Evolutionary conservation across 2,329 filamentous ascomycete genomes (phyloP), one percentile per base, ranked within the genome.

Genomic region (Beauveria scarabaeidicola): DNA sequence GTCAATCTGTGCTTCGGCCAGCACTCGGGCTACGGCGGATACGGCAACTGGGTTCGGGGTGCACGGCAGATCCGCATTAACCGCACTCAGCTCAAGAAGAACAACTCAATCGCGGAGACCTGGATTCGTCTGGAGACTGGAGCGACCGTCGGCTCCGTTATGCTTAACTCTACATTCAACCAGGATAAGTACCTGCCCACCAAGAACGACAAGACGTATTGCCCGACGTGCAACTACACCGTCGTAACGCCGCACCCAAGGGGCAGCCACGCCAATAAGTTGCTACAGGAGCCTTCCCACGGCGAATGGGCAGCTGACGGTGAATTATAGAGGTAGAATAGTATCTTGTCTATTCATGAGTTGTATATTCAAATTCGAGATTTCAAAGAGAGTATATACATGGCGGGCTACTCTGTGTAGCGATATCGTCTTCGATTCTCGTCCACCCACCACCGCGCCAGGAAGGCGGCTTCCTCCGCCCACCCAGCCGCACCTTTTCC

Each of bases 1-100:
- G 65, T 76, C n/a, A 73, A 77, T 50, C 64, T 81, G 10, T 81
- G 79, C 64, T 88, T 86, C 66, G 84, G 84, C 5, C 82, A 87
- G 63, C 86, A 87, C 64, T 80, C 83, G 0, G 87, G 87, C 0
- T 89, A 89, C 59, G 87, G 86, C 0, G 87, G 87, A 0, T 90
- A 90, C 64, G 84, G 85, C 0, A 75, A 76, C 50, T 88, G 82
- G 81, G 78, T 80, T 10, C 79, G 86, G 0, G 87, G 86, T 1
- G 77, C 78, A 5, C 75, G 84, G 1, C 81, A 86, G 64, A 71
- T 88, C 13, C 64, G 76, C 2, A 64, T 87, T 1, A 71, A 76
- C 2, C 73, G 80, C 44, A 67, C 72, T 1, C 69, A 69, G 23
- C 66, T 83, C 17, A 65, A 66, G 6, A 63, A 71, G 4, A 47